phyloP scores from a whole-genome alignment of 495 filamentous ascomycete genomes.

The Hypomontagnella submonticulosa region DNA sequence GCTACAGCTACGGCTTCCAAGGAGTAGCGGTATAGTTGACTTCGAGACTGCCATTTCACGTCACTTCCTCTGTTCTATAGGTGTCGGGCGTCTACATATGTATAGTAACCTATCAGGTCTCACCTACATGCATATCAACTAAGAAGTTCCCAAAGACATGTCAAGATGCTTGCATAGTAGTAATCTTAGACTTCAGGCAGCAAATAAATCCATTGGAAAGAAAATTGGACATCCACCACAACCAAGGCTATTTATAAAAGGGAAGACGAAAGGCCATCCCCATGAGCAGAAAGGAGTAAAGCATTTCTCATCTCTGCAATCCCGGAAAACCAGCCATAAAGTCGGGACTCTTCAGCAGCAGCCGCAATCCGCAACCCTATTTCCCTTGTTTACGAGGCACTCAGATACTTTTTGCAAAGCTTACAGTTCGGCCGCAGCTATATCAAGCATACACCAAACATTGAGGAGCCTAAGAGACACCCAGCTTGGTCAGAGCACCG shows the following conservation, averaged over 20 bases:
- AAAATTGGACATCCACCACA: not conserved
- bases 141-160: slow-evolving; percentile 14
- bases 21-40: no score
- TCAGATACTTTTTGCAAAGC: not conserved
- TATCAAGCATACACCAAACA: slow-evolving; percentile 32
- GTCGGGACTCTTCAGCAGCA: not conserved
- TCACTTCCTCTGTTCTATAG: no score
- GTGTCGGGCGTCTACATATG: no score
- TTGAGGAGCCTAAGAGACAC: slow-evolving; percentile 13
- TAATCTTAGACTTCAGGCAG: slow-evolving; percentile 12
- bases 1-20: no score
- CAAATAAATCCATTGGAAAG: slow-evolving; percentile 17
- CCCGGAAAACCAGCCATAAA: not conserved
- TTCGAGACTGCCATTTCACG: no score
- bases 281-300: not conserved
- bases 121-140: not conserved
- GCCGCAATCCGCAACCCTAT: not conserved
- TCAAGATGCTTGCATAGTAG: slow-evolving; percentile 12
- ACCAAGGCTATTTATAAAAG: slow-evolving; percentile 11
- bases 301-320: not conserved
- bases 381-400: not conserved
- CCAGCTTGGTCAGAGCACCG: not conserved
- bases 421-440: slow-evolving; percentile 22
- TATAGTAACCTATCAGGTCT: not conserved
- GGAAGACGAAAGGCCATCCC: not conserved